These are phyloP conservation scores for Lophiostoma macrostomum DNA, from an alignment of 495 filamentous ascomycete genomes.

Conservation along the genomic window DNA sequence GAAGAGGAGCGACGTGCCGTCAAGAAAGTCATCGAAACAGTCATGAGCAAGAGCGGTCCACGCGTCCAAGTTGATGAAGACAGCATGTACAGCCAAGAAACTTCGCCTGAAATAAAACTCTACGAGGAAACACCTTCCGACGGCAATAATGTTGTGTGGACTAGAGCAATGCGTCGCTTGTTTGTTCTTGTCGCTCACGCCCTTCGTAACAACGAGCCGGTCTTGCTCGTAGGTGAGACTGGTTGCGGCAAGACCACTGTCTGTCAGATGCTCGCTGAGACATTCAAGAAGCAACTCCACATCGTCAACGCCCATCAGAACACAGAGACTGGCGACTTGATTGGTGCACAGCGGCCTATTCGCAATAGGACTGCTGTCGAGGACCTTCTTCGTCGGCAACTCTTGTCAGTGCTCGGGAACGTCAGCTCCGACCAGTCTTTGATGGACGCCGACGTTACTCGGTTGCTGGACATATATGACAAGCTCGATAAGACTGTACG, in stretches of 20 bases:
- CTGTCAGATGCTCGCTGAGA: slow-evolving; percentile 85
- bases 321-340: slow-evolving; percentile 92
- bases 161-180: slow-evolving; percentile 84
- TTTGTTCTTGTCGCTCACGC: slow-evolving; percentile 83
- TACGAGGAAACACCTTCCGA: slow-evolving; percentile 48
- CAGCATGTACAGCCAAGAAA: slow-evolving; percentile 61
- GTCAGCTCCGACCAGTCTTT: slow-evolving; percentile 31
- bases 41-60: slow-evolving; percentile 58
- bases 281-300: slow-evolving; percentile 67
- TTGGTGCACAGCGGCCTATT: slow-evolving; percentile 90
- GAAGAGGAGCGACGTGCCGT: slow-evolving; percentile 79
- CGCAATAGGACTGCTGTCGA: slow-evolving; percentile 74
- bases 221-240: slow-evolving; percentile 92
- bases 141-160: slow-evolving; percentile 77
- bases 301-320: slow-evolving; percentile 98
- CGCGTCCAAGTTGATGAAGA: slow-evolving; percentile 71
- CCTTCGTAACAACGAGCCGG: slow-evolving; percentile 85
- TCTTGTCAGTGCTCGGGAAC: slow-evolving; percentile 49
- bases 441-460: slow-evolving; percentile 42
- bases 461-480: slow-evolving; percentile 52
- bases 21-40: slow-evolving; percentile 84
- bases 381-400: slow-evolving; percentile 60
- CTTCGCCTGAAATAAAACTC: slow-evolving; percentile 53
- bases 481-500: slow-evolving; percentile 38
- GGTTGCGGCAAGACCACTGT: slow-evolving; percentile 97